These are phyloP conservation scores for Harringtonia aguacate DNA, from an alignment of 2,329 filamentous ascomycete species.

Conservation along the genomic window DNA sequence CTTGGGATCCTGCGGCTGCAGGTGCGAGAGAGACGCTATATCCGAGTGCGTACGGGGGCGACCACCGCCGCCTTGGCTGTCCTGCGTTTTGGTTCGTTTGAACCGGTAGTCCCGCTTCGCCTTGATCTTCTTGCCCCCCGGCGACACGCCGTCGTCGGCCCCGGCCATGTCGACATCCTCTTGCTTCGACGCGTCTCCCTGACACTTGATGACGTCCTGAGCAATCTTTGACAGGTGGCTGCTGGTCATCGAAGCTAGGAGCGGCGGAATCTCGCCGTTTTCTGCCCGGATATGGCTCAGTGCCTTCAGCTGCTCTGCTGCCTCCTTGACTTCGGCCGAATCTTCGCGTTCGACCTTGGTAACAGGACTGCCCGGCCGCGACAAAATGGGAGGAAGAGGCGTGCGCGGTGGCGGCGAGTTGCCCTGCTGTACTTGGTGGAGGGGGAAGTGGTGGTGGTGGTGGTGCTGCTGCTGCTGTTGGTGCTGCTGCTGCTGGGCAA, in stretches of 20 bases:
- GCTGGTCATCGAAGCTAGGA: slow-evolving; percentile 21
- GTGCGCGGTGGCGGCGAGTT: background rate
- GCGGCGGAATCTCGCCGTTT: slow-evolving; percentile 21
- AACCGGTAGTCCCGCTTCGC: slow-evolving; percentile 7
- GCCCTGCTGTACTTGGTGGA: background rate
- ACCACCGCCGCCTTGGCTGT: background rate
- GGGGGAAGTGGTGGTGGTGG: background rate
- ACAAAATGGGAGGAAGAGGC: slow-evolving; percentile 7
- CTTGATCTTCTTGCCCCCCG: slow-evolving; percentile 4
- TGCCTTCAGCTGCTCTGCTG: slow-evolving; percentile 55
- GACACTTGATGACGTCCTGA: slow-evolving; percentile 10
- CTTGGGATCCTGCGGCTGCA: slow-evolving; percentile 29
- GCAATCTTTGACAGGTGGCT: slow-evolving; percentile 10
- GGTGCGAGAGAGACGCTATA: background rate
- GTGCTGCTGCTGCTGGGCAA: slow-evolving; percentile 6
- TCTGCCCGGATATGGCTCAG: slow-evolving; percentile 51
- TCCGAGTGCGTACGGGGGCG: slow-evolving; percentile 6
- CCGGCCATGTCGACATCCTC: slow-evolving; percentile 6
- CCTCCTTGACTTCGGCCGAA: slow-evolving; percentile 59
- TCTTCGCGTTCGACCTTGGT: slow-evolving; percentile 44
- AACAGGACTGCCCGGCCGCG: slow-evolving; percentile 12
- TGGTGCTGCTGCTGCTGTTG: slow-evolving; percentile 1
- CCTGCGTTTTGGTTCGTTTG: slow-evolving; percentile 6
- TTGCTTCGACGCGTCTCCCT: background rate
- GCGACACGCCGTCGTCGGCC: background rate